Base-by-base conservation (phyloP, 108 stramenopile species). In the Cyclotella sp. region DNA sequence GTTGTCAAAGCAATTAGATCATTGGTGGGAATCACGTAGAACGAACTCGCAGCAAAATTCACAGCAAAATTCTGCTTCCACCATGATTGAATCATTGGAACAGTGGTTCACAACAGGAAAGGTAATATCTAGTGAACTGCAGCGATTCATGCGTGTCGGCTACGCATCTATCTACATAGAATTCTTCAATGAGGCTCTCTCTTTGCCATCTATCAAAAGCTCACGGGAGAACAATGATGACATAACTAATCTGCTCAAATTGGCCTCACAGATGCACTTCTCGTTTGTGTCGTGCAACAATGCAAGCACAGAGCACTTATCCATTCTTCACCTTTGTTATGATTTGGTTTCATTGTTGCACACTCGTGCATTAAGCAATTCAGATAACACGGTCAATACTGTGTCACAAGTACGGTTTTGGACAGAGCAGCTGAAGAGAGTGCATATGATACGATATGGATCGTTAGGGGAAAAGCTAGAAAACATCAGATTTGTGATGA, bases 261-360 rank as follows among this genome's bases (percentile, higher is more conserved):
- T 86, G 21, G 87, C 78, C 29, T 81, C 75, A 59, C 86, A 89
- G 28, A 61, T 94, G 29, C 93, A 94, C 65, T 87, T 91, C 57
- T 74, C 87, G 15, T 89, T 90, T 66, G 44, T 68, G 39, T 59
- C 78, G 34, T 75, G 70, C 63, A 84, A 94, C 72, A 87, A 91
- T 81, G 87, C 89, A 52, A 87, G 93, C 69, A 94, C 93, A 5
- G 91, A 92, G 70, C 91, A 94, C 64, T 44, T 94, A 13, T 89
- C 85, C 10, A 87, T 91, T 54, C 64, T 90, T 40, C 91, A 94
- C 59, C 67, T 90, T 13, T 88, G 90, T 58, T 93, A 91, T 64
- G 88, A 91, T 29, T 66, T 90, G 22, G 75, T 76, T 9, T 49
- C 67, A 53, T 8, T 30, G 0, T 54, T 88, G 47, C 81, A 84